A percentile compares a stretch with the other conserved stretches of the same genome.
Evolutionary conservation across 331 rosid species (phyloP).

Genomic region (Telfairia occidentalis): DNA sequence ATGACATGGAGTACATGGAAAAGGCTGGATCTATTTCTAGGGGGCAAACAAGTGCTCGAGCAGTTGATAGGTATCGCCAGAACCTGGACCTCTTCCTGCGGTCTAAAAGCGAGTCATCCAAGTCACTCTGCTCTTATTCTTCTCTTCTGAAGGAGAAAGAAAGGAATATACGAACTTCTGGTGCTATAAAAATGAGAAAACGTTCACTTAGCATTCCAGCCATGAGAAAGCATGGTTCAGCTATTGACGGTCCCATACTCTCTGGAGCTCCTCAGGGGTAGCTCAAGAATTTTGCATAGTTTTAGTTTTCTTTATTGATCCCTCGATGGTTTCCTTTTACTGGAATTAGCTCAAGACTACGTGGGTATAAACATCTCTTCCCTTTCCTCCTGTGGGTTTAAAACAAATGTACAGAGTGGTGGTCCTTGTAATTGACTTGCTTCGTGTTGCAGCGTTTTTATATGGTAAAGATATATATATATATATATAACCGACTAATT

Average conservation of each 20-base stretch:
- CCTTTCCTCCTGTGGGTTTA: background rate
- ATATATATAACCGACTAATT: background rate
- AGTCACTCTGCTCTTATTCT: conserved; percentile 34
- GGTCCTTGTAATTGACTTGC: background rate
- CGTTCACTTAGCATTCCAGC: conserved; percentile 90
- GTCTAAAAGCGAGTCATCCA: conserved; percentile 46
- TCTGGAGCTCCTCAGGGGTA: conserved; percentile 65
- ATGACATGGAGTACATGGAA: conserved; percentile 29
- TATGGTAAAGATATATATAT: background rate
- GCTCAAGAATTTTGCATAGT: conserved; percentile 10
- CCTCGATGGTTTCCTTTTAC: background rate
- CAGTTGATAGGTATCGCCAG: conserved; percentile 27
- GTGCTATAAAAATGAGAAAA: conserved; percentile 39
- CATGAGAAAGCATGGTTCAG: conserved; percentile 43
- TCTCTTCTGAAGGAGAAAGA: conserved; percentile 37
- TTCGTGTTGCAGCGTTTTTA: background rate
- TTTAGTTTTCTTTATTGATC: background rate
- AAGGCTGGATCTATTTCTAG: conserved; percentile 19
- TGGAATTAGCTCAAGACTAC: background rate
- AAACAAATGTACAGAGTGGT: conserved; percentile 9
- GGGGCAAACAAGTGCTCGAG: conserved; percentile 19
- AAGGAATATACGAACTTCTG: conserved; percentile 22
- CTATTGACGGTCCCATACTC: conserved; percentile 47
- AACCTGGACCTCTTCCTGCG: conserved; percentile 42
- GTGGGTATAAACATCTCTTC: background rate